Percentiles rank a stretch among this genome's conserved stretches.
These are phyloP conservation scores for Boletus rex-veris DNA, from an alignment of 768 basidiomycete species.

Conservation along the genomic window DNA sequence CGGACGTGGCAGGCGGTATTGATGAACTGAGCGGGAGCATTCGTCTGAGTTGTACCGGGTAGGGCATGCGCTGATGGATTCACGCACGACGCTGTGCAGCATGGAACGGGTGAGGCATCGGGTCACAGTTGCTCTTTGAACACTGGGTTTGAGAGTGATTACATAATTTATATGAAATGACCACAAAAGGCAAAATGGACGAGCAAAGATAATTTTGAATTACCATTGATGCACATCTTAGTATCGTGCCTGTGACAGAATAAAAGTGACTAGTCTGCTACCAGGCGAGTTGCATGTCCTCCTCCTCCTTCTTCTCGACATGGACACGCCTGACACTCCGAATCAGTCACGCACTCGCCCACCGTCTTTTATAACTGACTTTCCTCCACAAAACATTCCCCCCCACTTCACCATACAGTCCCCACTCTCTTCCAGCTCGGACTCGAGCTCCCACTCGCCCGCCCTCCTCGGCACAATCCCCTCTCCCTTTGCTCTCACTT, in stretches of 20 bases:
- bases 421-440: conserved; percentile 16
- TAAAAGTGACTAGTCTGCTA: conserved; percentile 23
- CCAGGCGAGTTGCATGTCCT: conserved; percentile 23
- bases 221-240: conserved; percentile 16
- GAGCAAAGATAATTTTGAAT: conserved; percentile 21
- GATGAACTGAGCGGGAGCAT: conserved; percentile 27
- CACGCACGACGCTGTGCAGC: conserved; percentile 18
- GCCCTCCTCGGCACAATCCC: not conserved
- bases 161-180: conserved; percentile 22
- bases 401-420: not conserved
- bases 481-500: not conserved
- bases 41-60: not conserved
- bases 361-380: conserved; percentile 34
- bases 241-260: conserved; percentile 36
- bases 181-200: conserved; percentile 2
- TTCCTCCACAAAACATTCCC: conserved; percentile 23
- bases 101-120: conserved; percentile 23
- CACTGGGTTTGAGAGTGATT: not conserved
- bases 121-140: not conserved
- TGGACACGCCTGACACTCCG: not conserved
- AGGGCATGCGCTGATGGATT: conserved; percentile 9
- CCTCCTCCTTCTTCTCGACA: not conserved
- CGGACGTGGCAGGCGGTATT: conserved; percentile 55
- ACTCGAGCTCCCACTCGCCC: conserved; percentile 34
- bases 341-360: not conserved